Percentiles rank a stretch among this genome's conserved stretches.
phyloP scores from a whole-genome alignment of 768 basidiomycete species.

The Piloderma croceum region DNA sequence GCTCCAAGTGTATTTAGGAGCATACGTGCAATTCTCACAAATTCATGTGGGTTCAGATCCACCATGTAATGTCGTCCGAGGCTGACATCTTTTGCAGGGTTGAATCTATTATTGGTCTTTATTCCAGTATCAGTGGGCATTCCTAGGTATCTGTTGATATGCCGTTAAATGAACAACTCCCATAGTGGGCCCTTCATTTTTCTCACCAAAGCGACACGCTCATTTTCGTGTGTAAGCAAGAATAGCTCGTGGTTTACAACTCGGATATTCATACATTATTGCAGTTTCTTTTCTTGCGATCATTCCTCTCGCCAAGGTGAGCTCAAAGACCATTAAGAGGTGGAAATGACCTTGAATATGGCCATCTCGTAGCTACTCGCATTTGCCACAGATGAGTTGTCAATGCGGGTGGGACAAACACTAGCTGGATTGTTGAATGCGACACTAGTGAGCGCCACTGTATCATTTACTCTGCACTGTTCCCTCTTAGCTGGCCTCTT shows the following conservation, averaged over 20 bases:
- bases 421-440: slow-evolving; percentile 82
- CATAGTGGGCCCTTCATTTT: neutral
- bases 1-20: neutral
- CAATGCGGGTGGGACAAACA: slow-evolving; percentile 77
- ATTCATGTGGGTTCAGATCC: neutral
- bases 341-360: no score
- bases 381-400: slow-evolving; percentile 83
- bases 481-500: slow-evolving; percentile 1
- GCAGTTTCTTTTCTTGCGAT: neutral
- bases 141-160: no score
- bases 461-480: neutral
- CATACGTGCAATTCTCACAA: neutral
- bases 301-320: neutral
- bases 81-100: neutral
- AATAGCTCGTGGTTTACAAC: neutral
- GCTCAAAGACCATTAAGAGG: no score
- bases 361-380: slow-evolving; percentile 65
- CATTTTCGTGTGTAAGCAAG: neutral
- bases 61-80: neutral
- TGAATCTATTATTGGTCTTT: neutral
- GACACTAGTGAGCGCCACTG: slow-evolving; percentile 51
- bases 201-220: neutral
- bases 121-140: neutral
- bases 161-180: no score
- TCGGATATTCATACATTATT: no score